Evolutionary conservation across 352 stramenopile species (phyloP), one percentile per base, ranked within the genome.

Genomic region (Globisporangium emineosum): DNA sequence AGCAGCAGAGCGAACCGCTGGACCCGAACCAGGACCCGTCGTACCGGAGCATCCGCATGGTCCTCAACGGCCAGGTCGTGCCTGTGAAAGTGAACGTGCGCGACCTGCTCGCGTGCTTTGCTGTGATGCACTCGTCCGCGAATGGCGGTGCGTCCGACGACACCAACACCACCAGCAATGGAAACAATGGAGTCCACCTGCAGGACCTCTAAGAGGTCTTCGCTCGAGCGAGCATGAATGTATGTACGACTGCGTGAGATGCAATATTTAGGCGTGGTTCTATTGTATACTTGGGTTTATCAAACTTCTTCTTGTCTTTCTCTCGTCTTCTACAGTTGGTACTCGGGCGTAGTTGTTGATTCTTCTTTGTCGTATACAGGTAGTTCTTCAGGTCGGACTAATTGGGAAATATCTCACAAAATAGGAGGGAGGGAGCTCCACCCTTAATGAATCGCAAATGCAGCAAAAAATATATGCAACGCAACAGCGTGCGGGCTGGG

Each of bases 41-140:
- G n/a, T 93, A 91, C 64, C 81, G 78, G 64, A 79, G 68, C 23
- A 75, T 93, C 49, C 76, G 82, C 30, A 91, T 93, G 81, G 55
- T 91, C 3, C 52, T 93, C 25, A 93, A 93, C 53, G 83, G 83
- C 25, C 65, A 67, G 15, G 75, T 91, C 25, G 83, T 93, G 23
- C 64, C 85, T 0, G 77, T 93, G 25, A 75, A 88, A 64, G 72
- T 93, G 35, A 91, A 91, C 55, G 77, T 91, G 27, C 72, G 71
- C 33, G 83, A 93, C 61, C 65, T 93, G 8, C 58, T 91, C 33
- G 68, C 67, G 51, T 82, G 76, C 64, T 72, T 82, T 40, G 54
- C 60, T 13, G 63, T 66, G 47, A 66, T 69, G 29, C 69, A 77
- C 43, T 65, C 70, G 29, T 59, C 68, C 29, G 29, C 29, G 29